Evolutionary conservation across 371 early-diverging fungal species (phyloP).

Genomic region (Gilbertella persicaria): DNA sequence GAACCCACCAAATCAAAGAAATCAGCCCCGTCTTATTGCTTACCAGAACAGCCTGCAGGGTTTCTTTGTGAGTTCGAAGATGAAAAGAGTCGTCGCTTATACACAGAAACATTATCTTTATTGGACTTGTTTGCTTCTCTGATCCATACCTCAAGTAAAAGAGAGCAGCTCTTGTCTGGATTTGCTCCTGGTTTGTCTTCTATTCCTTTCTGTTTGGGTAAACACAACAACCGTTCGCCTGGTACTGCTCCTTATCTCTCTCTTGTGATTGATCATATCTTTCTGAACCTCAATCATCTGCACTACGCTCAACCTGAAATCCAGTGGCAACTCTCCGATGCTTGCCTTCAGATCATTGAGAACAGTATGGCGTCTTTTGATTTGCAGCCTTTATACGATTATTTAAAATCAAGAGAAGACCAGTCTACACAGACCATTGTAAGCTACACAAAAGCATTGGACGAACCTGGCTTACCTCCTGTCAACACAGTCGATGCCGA

Average conservation of each 20-base stretch:
- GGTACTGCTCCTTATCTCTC: slow-evolving; percentile 81
- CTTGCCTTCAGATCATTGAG: slow-evolving; percentile 71
- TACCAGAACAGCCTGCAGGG: slow-evolving; percentile 20
- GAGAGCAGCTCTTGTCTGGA: slow-evolving; percentile 30
- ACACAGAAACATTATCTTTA: slow-evolving; percentile 83
- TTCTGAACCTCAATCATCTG: slow-evolving; percentile 69
- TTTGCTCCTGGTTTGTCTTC: slow-evolving; percentile 44
- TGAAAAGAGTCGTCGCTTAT: slow-evolving; percentile 61
- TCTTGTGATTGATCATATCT: slow-evolving; percentile 79
- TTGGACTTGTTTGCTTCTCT: slow-evolving; percentile 70
- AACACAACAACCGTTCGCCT: slow-evolving; percentile 58
- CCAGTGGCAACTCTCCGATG: slow-evolving; percentile 72
- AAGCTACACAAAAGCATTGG: neutral
- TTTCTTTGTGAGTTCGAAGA: slow-evolving; percentile 19
- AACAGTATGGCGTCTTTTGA: slow-evolving; percentile 74
- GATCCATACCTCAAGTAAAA: slow-evolving; percentile 57
- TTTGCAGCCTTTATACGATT: slow-evolving; percentile 36
- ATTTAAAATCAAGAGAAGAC: slow-evolving; percentile 1
- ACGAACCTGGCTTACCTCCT: neutral
- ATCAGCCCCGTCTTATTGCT: slow-evolving; percentile 1
- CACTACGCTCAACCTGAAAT: slow-evolving; percentile 64
- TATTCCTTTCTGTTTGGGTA: slow-evolving; percentile 61
- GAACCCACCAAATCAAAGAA: neutral
- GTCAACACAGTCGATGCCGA: neutral
- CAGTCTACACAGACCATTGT: neutral